Percentiles rank a stretch among this genome's conserved stretches.
Evolutionary conservation across 2,329 filamentous ascomycete genomes (phyloP).

Genomic region (Fusarium subglutinans): DNA sequence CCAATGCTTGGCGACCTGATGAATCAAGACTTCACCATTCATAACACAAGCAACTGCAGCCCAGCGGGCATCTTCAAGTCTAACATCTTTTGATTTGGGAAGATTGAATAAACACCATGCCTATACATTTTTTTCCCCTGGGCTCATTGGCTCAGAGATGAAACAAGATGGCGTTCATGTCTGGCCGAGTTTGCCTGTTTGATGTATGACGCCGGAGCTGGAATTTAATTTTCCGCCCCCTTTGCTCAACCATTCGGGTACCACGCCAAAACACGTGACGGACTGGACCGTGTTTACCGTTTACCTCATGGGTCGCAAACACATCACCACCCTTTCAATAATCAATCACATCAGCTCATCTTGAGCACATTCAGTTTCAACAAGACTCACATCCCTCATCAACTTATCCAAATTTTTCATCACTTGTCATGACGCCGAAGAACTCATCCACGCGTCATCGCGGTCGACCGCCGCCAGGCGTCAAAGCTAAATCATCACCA

Average conservation of each 20-base stretch:
- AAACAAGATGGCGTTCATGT: neutral
- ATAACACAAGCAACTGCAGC: neutral
- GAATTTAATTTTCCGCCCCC: slow-evolving; percentile 3
- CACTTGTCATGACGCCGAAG: neutral
- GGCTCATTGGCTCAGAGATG: neutral
- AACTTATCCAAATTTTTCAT: neutral
- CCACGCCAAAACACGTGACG: slow-evolving; percentile 1
- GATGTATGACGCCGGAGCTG: neutral
- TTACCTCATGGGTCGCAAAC: neutral
- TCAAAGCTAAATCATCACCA: neutral
- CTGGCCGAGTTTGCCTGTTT: neutral
- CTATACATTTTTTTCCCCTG: rapidly evolving
- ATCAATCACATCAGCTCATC: neutral
- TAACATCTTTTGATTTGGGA: neutral
- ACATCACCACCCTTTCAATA: neutral
- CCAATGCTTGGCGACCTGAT: neutral
- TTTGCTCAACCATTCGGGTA: neutral
- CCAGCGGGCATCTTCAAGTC: neutral
- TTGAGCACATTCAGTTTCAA: neutral
- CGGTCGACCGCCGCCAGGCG: too few relatives aligned
- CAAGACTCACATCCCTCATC: neutral
- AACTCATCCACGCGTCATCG: neutral
- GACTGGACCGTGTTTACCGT: neutral
- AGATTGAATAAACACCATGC: too few relatives aligned
- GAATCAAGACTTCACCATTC: neutral